phyloP scores from a whole-genome alignment of 768 basidiomycete genomes.

The Udeniomyces megalosporus region DNA sequence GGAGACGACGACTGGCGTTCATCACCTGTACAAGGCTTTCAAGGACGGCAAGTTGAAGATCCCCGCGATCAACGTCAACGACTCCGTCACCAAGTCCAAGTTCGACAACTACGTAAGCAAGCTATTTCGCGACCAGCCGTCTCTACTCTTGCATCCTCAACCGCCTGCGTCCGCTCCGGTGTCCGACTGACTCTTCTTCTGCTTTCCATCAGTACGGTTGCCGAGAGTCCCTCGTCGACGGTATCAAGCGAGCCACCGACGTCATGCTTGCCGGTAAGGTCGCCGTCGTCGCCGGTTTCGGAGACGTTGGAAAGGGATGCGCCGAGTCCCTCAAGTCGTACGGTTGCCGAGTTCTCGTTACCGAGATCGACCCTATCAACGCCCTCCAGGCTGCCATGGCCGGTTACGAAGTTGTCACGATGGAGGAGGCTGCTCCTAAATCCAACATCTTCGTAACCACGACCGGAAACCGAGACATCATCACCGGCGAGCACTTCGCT shows the following conservation, averaged over 20 bases:
- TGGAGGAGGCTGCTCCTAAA: slow-evolving; percentile 88
- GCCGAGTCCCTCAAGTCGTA: slow-evolving; percentile 95
- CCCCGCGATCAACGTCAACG: slow-evolving; percentile 99
- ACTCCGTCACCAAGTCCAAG: slow-evolving; percentile 99
- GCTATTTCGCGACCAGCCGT: no score
- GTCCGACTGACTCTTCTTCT: not conserved
- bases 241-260: slow-evolving; percentile 99
- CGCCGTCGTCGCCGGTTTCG: slow-evolving; percentile 94
- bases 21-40: slow-evolving; percentile 97
- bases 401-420: slow-evolving; percentile 94
- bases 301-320: slow-evolving; percentile 98
- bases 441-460: slow-evolving; percentile 92
- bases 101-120: slow-evolving; percentile 40
- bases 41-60: slow-evolving; percentile 89
- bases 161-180: not conserved
- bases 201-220: slow-evolving; percentile 58
- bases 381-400: slow-evolving; percentile 99
- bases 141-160: not conserved
- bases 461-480: slow-evolving; percentile 97
- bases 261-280: slow-evolving; percentile 99
- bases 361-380: slow-evolving; percentile 99
- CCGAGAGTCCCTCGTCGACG: slow-evolving; percentile 97
- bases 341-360: slow-evolving; percentile 86
- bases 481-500: slow-evolving; percentile 74
- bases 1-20: slow-evolving; percentile 99